A percentile compares a stretch with the other conserved stretches of the same genome.
These are phyloP conservation scores for Suillus lakei DNA, from an alignment of 768 basidiomycete species.

Conservation along the genomic window DNA sequence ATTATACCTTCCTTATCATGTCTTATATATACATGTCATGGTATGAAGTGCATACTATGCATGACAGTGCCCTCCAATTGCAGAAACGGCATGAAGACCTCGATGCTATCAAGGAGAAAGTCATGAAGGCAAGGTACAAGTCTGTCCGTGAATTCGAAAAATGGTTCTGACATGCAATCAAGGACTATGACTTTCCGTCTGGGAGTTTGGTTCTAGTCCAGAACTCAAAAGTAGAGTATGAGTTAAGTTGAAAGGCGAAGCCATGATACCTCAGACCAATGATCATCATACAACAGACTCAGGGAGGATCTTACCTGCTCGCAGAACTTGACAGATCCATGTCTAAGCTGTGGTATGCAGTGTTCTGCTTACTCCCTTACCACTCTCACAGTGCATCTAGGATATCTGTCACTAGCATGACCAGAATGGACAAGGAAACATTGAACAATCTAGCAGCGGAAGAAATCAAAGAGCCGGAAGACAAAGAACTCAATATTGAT, in stretches of 20 bases:
- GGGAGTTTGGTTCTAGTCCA: background rate
- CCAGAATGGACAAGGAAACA: background rate
- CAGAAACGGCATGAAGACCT: too few relatives aligned
- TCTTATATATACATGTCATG: too few relatives aligned
- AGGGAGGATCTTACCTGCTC: slow-evolving; percentile 27
- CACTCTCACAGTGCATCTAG: rapidly evolving
- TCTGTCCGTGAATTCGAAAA: too few relatives aligned
- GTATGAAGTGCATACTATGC: too few relatives aligned
- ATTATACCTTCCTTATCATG: too few relatives aligned
- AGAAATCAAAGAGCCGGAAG: background rate
- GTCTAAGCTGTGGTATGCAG: background rate
- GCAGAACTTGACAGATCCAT: slow-evolving; percentile 28
- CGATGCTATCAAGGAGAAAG: too few relatives aligned
- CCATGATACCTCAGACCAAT: slow-evolving; percentile 30
- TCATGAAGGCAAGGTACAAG: too few relatives aligned
- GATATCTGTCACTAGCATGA: background rate
- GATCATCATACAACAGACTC: slow-evolving; percentile 22
- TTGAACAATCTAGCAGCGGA: background rate
- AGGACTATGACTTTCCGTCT: background rate
- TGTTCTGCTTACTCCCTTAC: background rate
- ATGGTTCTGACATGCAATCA: background rate
- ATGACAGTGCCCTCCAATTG: too few relatives aligned
- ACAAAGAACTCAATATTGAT: background rate
- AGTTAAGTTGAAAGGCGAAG: slow-evolving; percentile 24
- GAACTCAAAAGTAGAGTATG: background rate